Evolutionary conservation across 306 rosid genomes (phyloP).

Genomic region (Prinsepia uniflora): DNA sequence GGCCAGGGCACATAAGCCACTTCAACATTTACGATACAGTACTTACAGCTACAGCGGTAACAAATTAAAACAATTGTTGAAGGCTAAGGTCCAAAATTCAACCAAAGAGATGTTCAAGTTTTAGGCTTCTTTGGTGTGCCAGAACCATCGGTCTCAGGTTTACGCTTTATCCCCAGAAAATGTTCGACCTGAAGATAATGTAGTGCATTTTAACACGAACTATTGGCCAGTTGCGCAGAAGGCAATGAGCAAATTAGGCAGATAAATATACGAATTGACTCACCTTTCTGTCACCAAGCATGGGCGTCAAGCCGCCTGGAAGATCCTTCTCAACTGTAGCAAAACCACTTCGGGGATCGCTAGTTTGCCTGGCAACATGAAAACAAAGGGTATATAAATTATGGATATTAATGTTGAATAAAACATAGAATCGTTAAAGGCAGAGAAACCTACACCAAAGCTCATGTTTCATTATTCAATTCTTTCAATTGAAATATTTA

Average conservation of each 20-base stretch:
- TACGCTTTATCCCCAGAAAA: conserved; percentile 88
- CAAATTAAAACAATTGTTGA: neutral
- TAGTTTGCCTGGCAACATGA: conserved; percentile 68
- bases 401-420: neutral
- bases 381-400: neutral
- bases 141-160: conserved; percentile 53
- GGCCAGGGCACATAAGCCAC: conserved; percentile 3
- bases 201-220: neutral
- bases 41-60: conserved; percentile 5
- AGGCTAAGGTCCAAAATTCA: conserved; percentile 24
- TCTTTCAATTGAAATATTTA: neutral
- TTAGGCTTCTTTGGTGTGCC: conserved; percentile 60
- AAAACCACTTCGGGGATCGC: conserved; percentile 94
- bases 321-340: conserved; percentile 95
- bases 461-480: conserved; percentile 9
- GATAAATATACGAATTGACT: conserved; percentile 9
- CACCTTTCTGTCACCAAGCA: conserved; percentile 98
- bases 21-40: neutral
- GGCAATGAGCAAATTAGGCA: neutral
- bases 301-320: conserved; percentile 95
- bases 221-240: neutral
- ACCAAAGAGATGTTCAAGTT: conserved; percentile 32
- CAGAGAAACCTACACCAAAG: conserved; percentile 1
- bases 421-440: neutral
- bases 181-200: conserved; percentile 68